Conservation (phyloP, 139 green algal species). For the Volvox reticuliferus region DNA sequence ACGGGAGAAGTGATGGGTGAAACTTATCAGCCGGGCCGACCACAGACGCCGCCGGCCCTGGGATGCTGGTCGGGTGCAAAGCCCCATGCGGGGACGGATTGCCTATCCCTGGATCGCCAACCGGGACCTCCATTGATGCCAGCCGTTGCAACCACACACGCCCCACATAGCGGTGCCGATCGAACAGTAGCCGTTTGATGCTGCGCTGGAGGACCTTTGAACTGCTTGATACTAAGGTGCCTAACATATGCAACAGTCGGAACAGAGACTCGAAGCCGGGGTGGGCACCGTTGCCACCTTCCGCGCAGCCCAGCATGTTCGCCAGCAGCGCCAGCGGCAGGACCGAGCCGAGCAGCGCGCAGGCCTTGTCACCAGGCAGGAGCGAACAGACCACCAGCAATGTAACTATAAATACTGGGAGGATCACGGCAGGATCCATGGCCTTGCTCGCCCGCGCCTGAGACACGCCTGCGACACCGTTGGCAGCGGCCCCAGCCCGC, state of each 20-base stretch:
- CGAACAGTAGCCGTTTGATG: constrained; percentile 27
- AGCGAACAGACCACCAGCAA: constrained; percentile 55
- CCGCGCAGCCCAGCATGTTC: not conserved
- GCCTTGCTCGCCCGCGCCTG: constrained; percentile 33
- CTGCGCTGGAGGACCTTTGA: not conserved
- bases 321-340: constrained; percentile 33
- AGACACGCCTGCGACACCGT: not conserved
- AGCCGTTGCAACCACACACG: not conserved
- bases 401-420: constrained; percentile 65
- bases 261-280: constrained; percentile 9
- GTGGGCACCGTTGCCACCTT: not conserved
- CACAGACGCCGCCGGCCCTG: too few species aligned
- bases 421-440: constrained; percentile 55
- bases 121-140: not conserved
- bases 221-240: not conserved
- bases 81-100: not conserved
- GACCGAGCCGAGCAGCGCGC: constrained; percentile 34
- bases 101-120: not conserved
- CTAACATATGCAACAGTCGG: not conserved
- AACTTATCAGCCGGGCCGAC: not conserved
- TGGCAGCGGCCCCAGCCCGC: not conserved
- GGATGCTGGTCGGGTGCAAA: too few species aligned
- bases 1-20: not conserved
- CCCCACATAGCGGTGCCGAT: constrained; percentile 30
- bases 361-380: constrained; percentile 54